These are phyloP conservation scores for Beauveria scarabaeidicola DNA, from an alignment of 2,329 filamentous ascomycete genomes.

Conservation along the genomic window DNA sequence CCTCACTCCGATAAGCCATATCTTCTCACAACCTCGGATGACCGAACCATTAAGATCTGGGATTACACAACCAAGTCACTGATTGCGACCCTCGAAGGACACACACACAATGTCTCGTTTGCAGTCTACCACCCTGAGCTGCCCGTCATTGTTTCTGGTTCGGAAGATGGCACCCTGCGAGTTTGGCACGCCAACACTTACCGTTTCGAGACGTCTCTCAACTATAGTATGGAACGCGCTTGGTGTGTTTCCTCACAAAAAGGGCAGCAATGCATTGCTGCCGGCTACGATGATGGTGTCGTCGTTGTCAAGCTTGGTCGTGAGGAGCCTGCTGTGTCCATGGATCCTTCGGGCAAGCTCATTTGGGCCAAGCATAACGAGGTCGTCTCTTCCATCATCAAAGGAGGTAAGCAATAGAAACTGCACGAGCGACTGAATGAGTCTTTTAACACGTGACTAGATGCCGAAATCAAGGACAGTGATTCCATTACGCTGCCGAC, in stretches of 20 bases:
- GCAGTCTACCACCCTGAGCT: conserved; percentile 96
- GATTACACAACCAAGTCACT: conserved; percentile 98
- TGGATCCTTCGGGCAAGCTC: conserved; percentile 92
- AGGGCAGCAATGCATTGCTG: conserved; percentile 86
- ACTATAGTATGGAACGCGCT: conserved; percentile 89
- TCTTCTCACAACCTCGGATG: conserved; percentile 91
- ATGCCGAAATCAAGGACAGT: conserved; percentile 78
- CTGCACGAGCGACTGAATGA: not conserved
- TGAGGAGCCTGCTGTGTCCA: conserved; percentile 94
- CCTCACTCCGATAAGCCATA: conserved; percentile 71
- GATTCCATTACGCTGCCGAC: conserved; percentile 76
- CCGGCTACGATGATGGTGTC: conserved; percentile 95
- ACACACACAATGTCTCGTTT: conserved; percentile 97
- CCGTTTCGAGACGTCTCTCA: conserved; percentile 87
- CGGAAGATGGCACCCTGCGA: conserved; percentile 93
- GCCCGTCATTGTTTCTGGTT: conserved; percentile 94
- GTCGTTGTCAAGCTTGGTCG: conserved; percentile 97
- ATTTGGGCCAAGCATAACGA: conserved; percentile 96
- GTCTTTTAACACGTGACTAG: conserved; percentile 33
- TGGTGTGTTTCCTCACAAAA: conserved; percentile 98
- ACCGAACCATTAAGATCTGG: conserved; percentile 96
- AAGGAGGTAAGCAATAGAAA: conserved; percentile 48
- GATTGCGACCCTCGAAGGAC: conserved; percentile 92
- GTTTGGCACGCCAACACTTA: conserved; percentile 99
- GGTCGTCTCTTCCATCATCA: conserved; percentile 90